Evolutionary conservation across 768 basidiomycete species (phyloP), one percentile per base, ranked within the genome.

Genomic region (Clathrus columnatus): DNA sequence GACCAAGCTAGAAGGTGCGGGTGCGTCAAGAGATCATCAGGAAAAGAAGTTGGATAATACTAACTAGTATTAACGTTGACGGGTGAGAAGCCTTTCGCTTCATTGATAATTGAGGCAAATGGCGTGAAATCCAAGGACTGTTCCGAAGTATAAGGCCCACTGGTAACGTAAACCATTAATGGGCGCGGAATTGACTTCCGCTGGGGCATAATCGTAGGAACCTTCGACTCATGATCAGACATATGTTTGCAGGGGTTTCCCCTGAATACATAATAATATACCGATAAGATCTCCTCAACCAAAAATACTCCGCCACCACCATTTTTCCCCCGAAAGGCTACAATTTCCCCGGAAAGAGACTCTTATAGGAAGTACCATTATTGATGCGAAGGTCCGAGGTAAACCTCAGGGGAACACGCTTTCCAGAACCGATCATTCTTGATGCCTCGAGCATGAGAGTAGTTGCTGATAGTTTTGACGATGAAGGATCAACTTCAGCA

Each of bases 321-420:
- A 67, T 98, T 98, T 66, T 79, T 81, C 0, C 96, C 96, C 58
- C 82, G 88, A 28, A 97, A 64, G 0, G 86, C 92, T 1, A 85
- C 85, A 50, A 98, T 81, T 26, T 84, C 84, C 3, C 96, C 96
- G 93, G 91, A 64, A 94, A 98, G 42, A 98, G 65, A 1, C 88
- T 84, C 8, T 85, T 69, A 0, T n/a, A n/a, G n/a, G 78, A 79
- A 8, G 80, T 72, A 10, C 87, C 88, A 54, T 75, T 75, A 36
- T 85, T 77, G 1, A 95, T 75, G 61, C 81, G 82, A 51, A 88
- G 72, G 20, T 73, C 70, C 4, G 79, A 71, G 28, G 85, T 77
- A 53, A 98, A 87, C 20, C 82, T 79, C 41, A 99, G 69, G 0
- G 84, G 76, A 1, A 93, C 75, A 23, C 85, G 73, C 0, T 76